phyloP scores from a whole-genome alignment of 257 asterid species.

The Cinchona pubescens region DNA sequence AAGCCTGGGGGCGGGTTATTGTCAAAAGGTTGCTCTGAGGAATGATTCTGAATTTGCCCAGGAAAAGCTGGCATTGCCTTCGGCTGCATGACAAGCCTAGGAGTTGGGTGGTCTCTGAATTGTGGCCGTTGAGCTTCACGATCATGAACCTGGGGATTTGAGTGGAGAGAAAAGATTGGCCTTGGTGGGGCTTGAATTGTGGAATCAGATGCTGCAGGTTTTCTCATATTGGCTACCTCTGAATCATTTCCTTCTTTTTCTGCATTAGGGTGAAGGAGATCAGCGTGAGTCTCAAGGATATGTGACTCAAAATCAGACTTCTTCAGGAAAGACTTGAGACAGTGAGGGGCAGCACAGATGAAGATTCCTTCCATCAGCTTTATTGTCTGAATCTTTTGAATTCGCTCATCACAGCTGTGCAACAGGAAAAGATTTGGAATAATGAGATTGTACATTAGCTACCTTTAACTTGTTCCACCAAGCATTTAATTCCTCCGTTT shows the following conservation, averaged over 20 bases:
- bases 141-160: constrained; percentile 59
- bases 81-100: constrained; percentile 53
- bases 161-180: constrained; percentile 59
- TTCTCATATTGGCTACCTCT: constrained; percentile 64
- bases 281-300: constrained; percentile 54
- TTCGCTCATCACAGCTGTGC: constrained; percentile 80
- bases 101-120: constrained; percentile 54
- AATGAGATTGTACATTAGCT: constrained; percentile 8
- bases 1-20: constrained; percentile 46
- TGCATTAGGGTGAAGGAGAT: constrained; percentile 51
- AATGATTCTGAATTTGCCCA: constrained; percentile 55
- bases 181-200: constrained; percentile 83
- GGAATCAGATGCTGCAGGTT: constrained; percentile 76
- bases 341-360: constrained; percentile 92
- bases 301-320: constrained; percentile 71
- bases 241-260: constrained; percentile 65
- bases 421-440: constrained; percentile 12
- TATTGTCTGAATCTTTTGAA: constrained; percentile 94
- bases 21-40: constrained; percentile 58
- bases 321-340: constrained; percentile 87
- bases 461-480: constrained; percentile 2
- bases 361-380: constrained; percentile 88
- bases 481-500: too few species aligned
- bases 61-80: constrained; percentile 48
- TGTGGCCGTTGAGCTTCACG: constrained; percentile 51